Evolutionary conservation across 345 rosid genomes (phyloP).

Genomic region (Physaria fendleri): DNA sequence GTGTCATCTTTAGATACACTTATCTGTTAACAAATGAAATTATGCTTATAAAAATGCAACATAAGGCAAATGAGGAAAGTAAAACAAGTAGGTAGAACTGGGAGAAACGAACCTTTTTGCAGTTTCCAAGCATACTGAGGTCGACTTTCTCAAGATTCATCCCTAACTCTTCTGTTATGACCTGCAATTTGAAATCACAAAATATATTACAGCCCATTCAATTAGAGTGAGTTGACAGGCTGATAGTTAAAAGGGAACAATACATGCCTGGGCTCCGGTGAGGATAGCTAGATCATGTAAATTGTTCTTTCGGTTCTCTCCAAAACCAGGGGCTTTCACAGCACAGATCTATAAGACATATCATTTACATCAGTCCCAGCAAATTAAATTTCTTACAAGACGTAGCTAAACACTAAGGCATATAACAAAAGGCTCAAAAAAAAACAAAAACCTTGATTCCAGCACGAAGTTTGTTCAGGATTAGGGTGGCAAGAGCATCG

Average conservation of each 20-base stretch:
- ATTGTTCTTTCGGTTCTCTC: constrained; percentile 83
- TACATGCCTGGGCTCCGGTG: constrained; percentile 81
- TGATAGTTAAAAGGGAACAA: not conserved
- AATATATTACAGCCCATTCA: not conserved
- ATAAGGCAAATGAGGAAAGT: not conserved
- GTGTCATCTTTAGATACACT: constrained; percentile 85
- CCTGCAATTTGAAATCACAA: constrained; percentile 32
- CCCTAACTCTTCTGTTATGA: constrained; percentile 92
- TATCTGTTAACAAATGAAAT: constrained; percentile 34
- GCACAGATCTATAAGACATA: constrained; percentile 63
- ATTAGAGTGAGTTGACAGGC: not conserved
- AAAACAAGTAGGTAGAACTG: not conserved
- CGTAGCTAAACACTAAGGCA: not conserved
- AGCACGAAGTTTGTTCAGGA: constrained; percentile 92
- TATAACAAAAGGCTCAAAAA: not conserved
- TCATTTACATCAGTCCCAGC: not conserved
- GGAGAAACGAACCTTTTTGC: constrained; percentile 64
- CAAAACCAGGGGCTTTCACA: constrained; percentile 95
- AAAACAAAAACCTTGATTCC: constrained; percentile 84
- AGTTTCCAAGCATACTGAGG: constrained; percentile 72
- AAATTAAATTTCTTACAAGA: not conserved
- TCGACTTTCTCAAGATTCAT: constrained; percentile 90
- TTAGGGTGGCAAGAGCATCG: constrained; percentile 79
- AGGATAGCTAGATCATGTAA: constrained; percentile 85
- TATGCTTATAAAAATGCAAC: not conserved